A percentile compares a stretch with the other conserved stretches of the same genome.
These are phyloP conservation scores for Baudoinia panamericana DNA, from an alignment of 495 filamentous ascomycete species.

Conservation along the genomic window DNA sequence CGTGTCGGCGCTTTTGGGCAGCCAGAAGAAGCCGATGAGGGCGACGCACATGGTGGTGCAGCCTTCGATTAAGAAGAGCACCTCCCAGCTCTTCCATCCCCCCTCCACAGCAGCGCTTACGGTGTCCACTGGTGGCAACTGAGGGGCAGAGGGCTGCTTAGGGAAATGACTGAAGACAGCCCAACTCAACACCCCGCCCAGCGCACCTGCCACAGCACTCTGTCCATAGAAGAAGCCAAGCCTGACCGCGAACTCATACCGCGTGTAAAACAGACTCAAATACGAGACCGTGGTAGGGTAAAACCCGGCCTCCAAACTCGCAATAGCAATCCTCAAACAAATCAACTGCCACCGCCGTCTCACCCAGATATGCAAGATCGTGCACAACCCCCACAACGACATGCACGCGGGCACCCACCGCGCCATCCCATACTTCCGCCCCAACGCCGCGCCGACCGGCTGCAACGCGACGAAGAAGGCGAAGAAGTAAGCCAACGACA, in stretches of 20 bases:
- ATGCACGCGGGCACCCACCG: conserved; percentile 44
- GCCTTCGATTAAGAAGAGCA: conserved; percentile 46
- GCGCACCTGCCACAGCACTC: conserved; percentile 44
- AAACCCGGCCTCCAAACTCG: conserved; percentile 38
- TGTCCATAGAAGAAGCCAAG: conserved; percentile 44
- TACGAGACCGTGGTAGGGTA: conserved; percentile 43
- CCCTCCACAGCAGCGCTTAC: not conserved
- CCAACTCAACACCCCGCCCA: conserved; percentile 39
- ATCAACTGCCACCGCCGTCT: conserved; percentile 29
- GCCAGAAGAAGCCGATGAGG: conserved; percentile 36
- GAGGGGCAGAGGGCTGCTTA: conserved; percentile 5
- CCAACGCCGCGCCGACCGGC: conserved; percentile 42
- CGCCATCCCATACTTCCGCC: conserved; percentile 37
- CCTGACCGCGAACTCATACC: conserved; percentile 41
- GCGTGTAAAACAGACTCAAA: conserved; percentile 41
- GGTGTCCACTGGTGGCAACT: conserved; percentile 5
- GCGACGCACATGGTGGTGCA: conserved; percentile 36
- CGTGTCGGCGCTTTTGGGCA: conserved; percentile 36
- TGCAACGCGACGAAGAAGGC: conserved; percentile 44
- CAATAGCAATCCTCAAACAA: conserved; percentile 33
- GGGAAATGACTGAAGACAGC: conserved; percentile 29
- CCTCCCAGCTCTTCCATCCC: conserved; percentile 38
- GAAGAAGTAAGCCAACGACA: conserved; percentile 43
- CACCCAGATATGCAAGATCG: conserved; percentile 35
- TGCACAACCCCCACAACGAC: conserved; percentile 42